Conservation (phyloP, 495 filamentous ascomycete genomes). For the Daldinia vernicosa region DNA sequence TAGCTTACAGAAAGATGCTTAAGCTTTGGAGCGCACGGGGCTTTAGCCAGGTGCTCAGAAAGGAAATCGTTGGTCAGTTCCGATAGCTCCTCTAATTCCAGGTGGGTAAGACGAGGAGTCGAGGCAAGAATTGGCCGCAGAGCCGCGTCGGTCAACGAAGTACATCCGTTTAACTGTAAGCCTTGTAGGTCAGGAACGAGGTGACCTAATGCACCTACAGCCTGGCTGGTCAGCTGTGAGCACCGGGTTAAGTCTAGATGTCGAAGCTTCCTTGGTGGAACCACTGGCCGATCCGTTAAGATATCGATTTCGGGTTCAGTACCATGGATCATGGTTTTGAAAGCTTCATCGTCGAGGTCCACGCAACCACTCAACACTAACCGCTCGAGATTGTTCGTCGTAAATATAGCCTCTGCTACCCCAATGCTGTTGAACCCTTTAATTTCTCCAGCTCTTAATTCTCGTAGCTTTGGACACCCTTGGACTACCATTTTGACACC, state of each 20-base stretch:
- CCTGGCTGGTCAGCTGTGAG: slow-evolving; percentile 71
- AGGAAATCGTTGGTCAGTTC: slow-evolving; percentile 78
- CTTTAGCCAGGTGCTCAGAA: slow-evolving; percentile 71
- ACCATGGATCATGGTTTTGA: slow-evolving; percentile 78
- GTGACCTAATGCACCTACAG: slow-evolving; percentile 71
- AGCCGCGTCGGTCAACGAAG: slow-evolving; percentile 73
- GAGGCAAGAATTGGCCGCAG: slow-evolving; percentile 78
- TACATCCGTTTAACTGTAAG: slow-evolving; percentile 79
- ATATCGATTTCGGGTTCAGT: slow-evolving; percentile 77
- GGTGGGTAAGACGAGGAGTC: slow-evolving; percentile 77
- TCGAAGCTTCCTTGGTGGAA: slow-evolving; percentile 79
- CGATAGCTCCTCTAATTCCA: slow-evolving; percentile 88
- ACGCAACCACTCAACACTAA: slow-evolving; percentile 80
- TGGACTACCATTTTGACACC: slow-evolving; percentile 79
- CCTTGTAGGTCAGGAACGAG: slow-evolving; percentile 84
- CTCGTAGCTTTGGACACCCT: slow-evolving; percentile 74
- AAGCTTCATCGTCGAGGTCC: slow-evolving; percentile 74
- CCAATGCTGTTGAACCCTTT: slow-evolving; percentile 76
- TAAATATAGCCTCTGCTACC: slow-evolving; percentile 75
- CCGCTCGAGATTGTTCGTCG: slow-evolving; percentile 81
- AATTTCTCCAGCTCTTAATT: slow-evolving; percentile 85
- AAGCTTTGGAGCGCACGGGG: slow-evolving; percentile 73
- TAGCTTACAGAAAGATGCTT: slow-evolving; percentile 88
- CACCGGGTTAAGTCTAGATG: slow-evolving; percentile 89
- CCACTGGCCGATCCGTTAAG: slow-evolving; percentile 76